These are phyloP conservation scores for Xylogone sp. DNA, from an alignment of 2,329 filamentous ascomycete genomes.

Conservation along the genomic window DNA sequence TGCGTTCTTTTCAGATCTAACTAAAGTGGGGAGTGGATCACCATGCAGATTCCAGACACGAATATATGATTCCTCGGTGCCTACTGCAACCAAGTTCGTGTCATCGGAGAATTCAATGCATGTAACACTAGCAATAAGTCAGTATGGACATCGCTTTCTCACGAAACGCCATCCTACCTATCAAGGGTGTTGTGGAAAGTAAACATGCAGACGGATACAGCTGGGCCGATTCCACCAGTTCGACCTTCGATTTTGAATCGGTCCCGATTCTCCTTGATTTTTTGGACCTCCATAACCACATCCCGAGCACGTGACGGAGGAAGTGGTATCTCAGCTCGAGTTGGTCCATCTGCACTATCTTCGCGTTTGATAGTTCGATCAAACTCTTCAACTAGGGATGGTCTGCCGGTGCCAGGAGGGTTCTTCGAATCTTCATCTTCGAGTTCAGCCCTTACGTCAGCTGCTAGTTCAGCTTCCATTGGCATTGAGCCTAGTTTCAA, in stretches of 20 bases:
- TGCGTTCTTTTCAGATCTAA: constrained; percentile 56
- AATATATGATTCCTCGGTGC: constrained; percentile 92
- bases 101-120: constrained; percentile 96
- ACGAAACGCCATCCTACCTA: constrained; percentile 54
- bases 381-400: constrained; percentile 80
- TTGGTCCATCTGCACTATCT: constrained; percentile 79
- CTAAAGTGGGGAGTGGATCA: constrained; percentile 68
- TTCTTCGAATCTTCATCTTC: constrained; percentile 79
- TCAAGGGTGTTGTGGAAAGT: constrained; percentile 97
- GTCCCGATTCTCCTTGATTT: constrained; percentile 88
- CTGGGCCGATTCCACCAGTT: constrained; percentile 77
- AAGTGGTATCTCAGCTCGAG: constrained; percentile 74
- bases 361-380: constrained; percentile 86
- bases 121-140: constrained; percentile 59
- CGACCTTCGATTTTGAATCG: constrained; percentile 83
- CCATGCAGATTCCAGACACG: constrained; percentile 91
- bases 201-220: constrained; percentile 91
- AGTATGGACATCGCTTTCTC: constrained; percentile 3
- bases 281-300: constrained; percentile 90
- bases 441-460: constrained; percentile 83
- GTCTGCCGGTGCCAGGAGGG: constrained; percentile 66
- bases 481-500: constrained; percentile 79
- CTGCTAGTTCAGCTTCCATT: constrained; percentile 76
- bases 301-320: constrained; percentile 86
- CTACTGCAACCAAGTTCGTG: constrained; percentile 78